Evolutionary conservation across 23 red algal species (phyloP).

Genomic region (Pyropia haitanensis): DNA sequence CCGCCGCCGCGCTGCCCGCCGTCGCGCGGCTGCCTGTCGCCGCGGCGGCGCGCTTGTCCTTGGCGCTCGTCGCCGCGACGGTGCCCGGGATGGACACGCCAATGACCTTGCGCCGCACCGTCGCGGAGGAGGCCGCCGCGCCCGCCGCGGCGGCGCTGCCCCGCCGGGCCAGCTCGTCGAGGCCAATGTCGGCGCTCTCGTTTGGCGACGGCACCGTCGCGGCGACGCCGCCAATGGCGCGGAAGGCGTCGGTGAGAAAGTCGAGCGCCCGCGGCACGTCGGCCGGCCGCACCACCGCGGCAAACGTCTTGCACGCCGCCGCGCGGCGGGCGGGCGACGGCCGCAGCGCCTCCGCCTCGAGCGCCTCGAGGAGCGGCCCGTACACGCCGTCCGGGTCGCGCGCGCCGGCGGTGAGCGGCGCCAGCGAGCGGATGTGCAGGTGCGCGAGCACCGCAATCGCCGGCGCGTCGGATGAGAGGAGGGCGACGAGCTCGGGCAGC

Average conservation of each 20-base stretch:
- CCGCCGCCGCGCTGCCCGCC: neutral
- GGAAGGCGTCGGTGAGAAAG: slow-evolving; percentile 46
- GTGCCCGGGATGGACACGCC: too few relatives aligned
- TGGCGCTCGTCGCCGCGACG: too few relatives aligned
- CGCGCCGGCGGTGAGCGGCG: slow-evolving; percentile 23
- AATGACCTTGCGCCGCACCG: too few relatives aligned
- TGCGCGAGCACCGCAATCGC: slow-evolving; percentile 60
- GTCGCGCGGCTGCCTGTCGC: too few relatives aligned
- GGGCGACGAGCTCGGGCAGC: slow-evolving; percentile 39
- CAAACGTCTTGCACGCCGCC: slow-evolving; percentile 42
- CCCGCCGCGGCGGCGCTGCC: slow-evolving; percentile 6
- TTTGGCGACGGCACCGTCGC: slow-evolving; percentile 6
- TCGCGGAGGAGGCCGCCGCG: neutral
- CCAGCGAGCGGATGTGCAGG: slow-evolving; percentile 38
- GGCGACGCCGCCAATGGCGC: slow-evolving; percentile 47
- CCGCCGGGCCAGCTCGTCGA: neutral
- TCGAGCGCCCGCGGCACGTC: slow-evolving; percentile 40
- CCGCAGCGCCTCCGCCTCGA: slow-evolving; percentile 31
- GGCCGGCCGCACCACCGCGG: slow-evolving; percentile 17
- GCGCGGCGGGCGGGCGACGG: slow-evolving; percentile 48
- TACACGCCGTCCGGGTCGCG: slow-evolving; percentile 7
- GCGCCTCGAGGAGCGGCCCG: slow-evolving; percentile 38
- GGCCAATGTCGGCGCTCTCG: neutral
- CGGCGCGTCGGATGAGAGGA: slow-evolving; percentile 33
- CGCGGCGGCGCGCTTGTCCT: too few relatives aligned